Evolutionary conservation across 352 stramenopile species (phyloP).

Genomic region (Achlya hypogyna): DNA sequence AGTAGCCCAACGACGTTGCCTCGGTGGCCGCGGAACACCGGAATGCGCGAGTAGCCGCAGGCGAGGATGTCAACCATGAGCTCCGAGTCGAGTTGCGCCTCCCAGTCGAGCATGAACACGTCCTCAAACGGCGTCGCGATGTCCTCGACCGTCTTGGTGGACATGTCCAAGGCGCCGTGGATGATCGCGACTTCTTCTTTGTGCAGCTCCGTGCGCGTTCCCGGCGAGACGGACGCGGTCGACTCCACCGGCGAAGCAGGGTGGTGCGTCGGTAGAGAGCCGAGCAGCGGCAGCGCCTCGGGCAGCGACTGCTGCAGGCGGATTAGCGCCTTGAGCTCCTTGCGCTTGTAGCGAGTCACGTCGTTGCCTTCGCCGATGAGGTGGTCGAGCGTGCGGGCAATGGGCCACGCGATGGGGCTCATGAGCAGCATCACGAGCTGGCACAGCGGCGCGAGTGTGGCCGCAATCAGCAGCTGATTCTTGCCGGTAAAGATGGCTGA

Average conservation of each 20-base stretch:
- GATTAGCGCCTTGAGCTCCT: constrained; percentile 47
- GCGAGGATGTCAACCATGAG: constrained; percentile 39
- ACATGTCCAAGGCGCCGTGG: constrained; percentile 47
- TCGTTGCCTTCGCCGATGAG: constrained; percentile 34
- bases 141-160: constrained; percentile 35
- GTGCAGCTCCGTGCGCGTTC: constrained; percentile 2
- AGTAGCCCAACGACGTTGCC: constrained; percentile 35
- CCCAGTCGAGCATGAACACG: constrained; percentile 38
- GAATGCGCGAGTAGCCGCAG: constrained; percentile 43
- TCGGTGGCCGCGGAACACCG: constrained; percentile 41
- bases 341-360: constrained; percentile 35
- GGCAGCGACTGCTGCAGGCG: constrained; percentile 20
- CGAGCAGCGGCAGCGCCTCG: neutral
- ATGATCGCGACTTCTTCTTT: constrained; percentile 58
- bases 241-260: neutral
- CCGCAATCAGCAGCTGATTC: constrained; percentile 58
- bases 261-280: neutral
- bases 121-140: constrained; percentile 41
- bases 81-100: constrained; percentile 30
- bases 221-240: neutral
- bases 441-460: constrained; percentile 46
- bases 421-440: constrained; percentile 52
- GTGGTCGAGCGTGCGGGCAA: constrained; percentile 48
- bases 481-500: constrained; percentile 79
- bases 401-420: constrained; percentile 57